Evolutionary conservation across 768 basidiomycete species (phyloP), one percentile per base, ranked within the genome.

Genomic region (Leucosporidium yakuticum): DNA sequence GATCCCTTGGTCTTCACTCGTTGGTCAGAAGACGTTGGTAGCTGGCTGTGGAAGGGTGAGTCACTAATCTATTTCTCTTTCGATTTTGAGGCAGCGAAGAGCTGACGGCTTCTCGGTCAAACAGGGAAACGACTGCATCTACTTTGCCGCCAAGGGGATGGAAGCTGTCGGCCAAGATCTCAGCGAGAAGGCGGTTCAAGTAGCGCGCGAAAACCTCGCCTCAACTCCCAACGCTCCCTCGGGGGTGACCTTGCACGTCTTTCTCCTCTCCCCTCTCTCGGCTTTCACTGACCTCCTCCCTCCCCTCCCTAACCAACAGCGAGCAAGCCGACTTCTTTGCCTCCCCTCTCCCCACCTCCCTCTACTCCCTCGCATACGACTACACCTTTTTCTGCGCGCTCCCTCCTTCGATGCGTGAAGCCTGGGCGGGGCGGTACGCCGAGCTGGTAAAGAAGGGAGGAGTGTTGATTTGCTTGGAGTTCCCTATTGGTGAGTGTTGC

Each of bases 321-420:
- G 74, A 80, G 50, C 66, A 76, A 8, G 76, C 74, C 1, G 84
- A 88, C 76, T 89, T 88, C 78, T 88, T 88, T 79, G 70, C 75
- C 7, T 80, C 83, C 56, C 67, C 76, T 20, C 74, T 80, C 25
- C 69, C 76, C 4, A 74, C 74, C 6, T 64, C 57, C 1, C 79
- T 73, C 25, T 87, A 84, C 70, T 84, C 85, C 68, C 75, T 88
- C 20, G 79, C 87, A 9, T 86, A 85, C 72, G 88, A 88, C 76
- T 87, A 86, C 75, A 88, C 87, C 84, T 88, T 89, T 79, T 89
- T 90, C 76, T 86, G 86, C 53, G 88, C 88, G 2, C 84, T 90
- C 27, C 84, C 84, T 0, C 87, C 86, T 0, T 66, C 77, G 4
- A 79, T 76, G 48, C 82, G 88, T 17, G 54, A 70, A 4, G 81